Conservation (phyloP, 345 rosid species). For the Xanthoceras sorbifolium region DNA sequence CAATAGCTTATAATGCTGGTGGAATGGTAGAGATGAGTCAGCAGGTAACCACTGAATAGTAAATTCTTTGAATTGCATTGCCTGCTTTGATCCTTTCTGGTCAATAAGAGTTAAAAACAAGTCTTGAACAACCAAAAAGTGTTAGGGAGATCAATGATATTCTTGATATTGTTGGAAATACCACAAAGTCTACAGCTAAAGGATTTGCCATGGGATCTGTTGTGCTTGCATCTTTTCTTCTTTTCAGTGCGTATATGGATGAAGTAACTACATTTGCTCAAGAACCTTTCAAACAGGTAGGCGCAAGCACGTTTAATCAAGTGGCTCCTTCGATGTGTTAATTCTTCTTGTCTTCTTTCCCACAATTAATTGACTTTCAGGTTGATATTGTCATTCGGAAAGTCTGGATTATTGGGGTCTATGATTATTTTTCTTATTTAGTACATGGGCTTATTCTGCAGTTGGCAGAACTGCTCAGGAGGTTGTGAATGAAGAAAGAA, state of each 20-base stretch:
- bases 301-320: slow-evolving; percentile 12
- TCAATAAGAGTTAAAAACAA: too few relatives aligned
- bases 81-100: too few relatives aligned
- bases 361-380: slow-evolving; percentile 40
- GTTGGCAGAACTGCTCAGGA: slow-evolving; percentile 99
- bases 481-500: slow-evolving; percentile 97
- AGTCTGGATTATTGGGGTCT: slow-evolving; percentile 92
- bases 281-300: slow-evolving; percentile 80
- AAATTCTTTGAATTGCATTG: too few relatives aligned
- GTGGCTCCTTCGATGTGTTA: neutral
- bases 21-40: too few relatives aligned
- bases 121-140: slow-evolving; percentile 74
- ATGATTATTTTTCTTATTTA: slow-evolving; percentile 94
- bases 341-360: neutral
- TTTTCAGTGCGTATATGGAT: slow-evolving; percentile 99
- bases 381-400: slow-evolving; percentile 98
- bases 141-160: slow-evolving; percentile 97
- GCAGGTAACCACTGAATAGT: too few relatives aligned
- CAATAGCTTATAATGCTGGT: too few relatives aligned
- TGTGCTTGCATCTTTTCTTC: slow-evolving; percentile 97
- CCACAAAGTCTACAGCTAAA: slow-evolving; percentile 98
- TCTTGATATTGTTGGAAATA: slow-evolving; percentile 98
- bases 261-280: slow-evolving; percentile 86
- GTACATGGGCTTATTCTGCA: slow-evolving; percentile 97
- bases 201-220: too few relatives aligned